Base-by-base conservation (phyloP, 768 basidiomycete genomes). In the Strobilomyces dryophilus region DNA sequence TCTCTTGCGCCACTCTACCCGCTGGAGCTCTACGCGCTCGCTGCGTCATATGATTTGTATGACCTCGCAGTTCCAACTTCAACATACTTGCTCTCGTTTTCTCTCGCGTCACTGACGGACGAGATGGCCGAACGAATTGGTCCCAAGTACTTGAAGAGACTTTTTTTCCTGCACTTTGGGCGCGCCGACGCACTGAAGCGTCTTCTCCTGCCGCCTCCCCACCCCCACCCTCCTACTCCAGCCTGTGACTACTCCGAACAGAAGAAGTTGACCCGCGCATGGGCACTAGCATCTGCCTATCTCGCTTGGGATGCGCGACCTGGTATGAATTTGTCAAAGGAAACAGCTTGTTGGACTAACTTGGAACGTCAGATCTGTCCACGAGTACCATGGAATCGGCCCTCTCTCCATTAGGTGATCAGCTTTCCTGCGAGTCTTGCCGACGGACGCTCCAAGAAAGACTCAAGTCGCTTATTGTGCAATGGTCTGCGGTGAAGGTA, bases 131-230 rank as follows among this genome's bases (percentile, higher is more conserved):
- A 77, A 44, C 76, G 74, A 40, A 91, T 92, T 47, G 89, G 89
- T 8, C 79, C 90, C 3, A 70, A 82, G 20, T 92, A 92, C 62
- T 73, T 92, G 56, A 90, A 89, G 61, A 82, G 86, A 31, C 76
- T 92, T 27, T 90, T 92, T 68, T 91, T 89, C 66, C 73, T 92
- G 24, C 91, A 92, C 61, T 84, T 90, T 61, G 89, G 90, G 10
- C 85, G 90, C 27, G 75, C 82, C 4, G 91, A 92, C 54, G 89
- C 89, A 10, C 76, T 92, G 31, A 92, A 92, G 65, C 81, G 87
- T 31, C 79, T 91, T 20, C 74, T 92, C 14, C 74, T 87, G 6
- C 80, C 84, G 4, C 89, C 89, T 0, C 89, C 89, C 4, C 80
- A 81, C 50, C 83, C 85, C 3, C 89, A 92, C 64, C 74, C 83